These are phyloP conservation scores for Lavandula angustifolia DNA, from an alignment of 257 asterid species.

Conservation along the genomic window DNA sequence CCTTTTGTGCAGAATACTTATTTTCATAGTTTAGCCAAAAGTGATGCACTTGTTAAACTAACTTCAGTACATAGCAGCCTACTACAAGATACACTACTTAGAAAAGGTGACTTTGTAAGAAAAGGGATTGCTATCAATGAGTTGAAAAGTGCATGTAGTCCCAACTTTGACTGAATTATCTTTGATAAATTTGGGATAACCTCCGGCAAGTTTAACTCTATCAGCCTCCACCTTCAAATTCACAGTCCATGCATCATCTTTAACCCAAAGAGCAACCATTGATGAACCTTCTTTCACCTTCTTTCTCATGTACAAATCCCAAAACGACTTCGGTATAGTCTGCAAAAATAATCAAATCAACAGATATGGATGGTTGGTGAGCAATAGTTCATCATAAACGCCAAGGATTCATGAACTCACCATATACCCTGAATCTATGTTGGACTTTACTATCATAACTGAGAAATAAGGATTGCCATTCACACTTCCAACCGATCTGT, in stretches of 20 bases:
- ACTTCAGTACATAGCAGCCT: too few relatives aligned
- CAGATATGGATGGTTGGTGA: too few relatives aligned
- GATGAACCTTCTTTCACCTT: neutral
- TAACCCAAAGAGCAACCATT: slow-evolving; percentile 22
- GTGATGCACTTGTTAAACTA: too few relatives aligned
- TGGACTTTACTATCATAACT: neutral
- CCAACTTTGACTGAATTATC: slow-evolving; percentile 30
- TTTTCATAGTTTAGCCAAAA: slow-evolving; percentile 10
- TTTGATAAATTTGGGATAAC: slow-evolving; percentile 8
- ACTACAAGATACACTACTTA: neutral
- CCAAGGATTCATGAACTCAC: slow-evolving; percentile 20
- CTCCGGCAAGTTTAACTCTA: neutral
- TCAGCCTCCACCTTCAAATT: neutral
- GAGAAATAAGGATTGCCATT: slow-evolving; percentile 20
- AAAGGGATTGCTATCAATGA: slow-evolving; percentile 12
- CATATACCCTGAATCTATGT: neutral
- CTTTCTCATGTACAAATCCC: neutral
- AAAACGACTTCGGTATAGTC: slow-evolving; percentile 25
- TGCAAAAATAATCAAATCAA: slow-evolving; percentile 13
- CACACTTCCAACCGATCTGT: neutral
- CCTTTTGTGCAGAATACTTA: slow-evolving; percentile 16
- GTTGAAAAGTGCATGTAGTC: slow-evolving; percentile 30
- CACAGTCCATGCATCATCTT: slow-evolving; percentile 26
- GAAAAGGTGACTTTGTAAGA: slow-evolving; percentile 26
- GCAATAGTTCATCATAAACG: neutral